Evolutionary conservation across 768 basidiomycete species (phyloP), one percentile per base, ranked within the genome.

Genomic region (Lyophyllum shimeji): DNA sequence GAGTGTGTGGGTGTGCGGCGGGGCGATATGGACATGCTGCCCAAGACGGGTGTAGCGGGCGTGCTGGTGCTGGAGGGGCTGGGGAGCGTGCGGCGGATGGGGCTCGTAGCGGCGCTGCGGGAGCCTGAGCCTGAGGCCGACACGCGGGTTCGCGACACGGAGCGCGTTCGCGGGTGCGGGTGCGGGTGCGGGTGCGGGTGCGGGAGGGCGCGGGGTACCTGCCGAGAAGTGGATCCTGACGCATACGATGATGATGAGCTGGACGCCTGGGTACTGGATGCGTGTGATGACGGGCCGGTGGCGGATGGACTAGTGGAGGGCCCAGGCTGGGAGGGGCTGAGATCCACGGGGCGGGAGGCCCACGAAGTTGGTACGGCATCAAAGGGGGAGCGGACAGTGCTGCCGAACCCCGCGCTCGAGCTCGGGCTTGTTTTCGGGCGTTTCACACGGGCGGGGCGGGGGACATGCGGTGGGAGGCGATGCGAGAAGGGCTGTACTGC

Each of bases 401-500:
- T 18, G 25, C 40, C 55, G 7, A 57, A 55, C 24, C 39, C 54
- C 7, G 49, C 53, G 25, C 50, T 55, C 11, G 44, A 42, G 25
- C 56, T 59, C 2, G 68, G 65, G 39, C 66, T 67, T 12, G 68
- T 67, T 27, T 63, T 67, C 7, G 68, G 67, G 0, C 68, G 62
- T 52, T 63, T 67, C 5, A 57, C 55, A n/a, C 58, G 60, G 12
- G 49, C 11, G 25, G 51, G 60, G 25, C 54, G 57, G 29, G 55
- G 46, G 12, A 47, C 50, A 49, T 59, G 54, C 33, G 29, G 46
- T 1, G 58, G 17, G 34, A 37, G 56, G 1, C 27, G 44, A 20
- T 47, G 58, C 0, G 57, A 39, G 1, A 57, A 55, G 24, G 51
- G 33, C 17, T 55, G 40, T 20, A 48, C 49, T 23, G 61, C 51